Base-by-base conservation (phyloP, 352 stramenopile species). In the Phytophthora pseudosyringae region DNA sequence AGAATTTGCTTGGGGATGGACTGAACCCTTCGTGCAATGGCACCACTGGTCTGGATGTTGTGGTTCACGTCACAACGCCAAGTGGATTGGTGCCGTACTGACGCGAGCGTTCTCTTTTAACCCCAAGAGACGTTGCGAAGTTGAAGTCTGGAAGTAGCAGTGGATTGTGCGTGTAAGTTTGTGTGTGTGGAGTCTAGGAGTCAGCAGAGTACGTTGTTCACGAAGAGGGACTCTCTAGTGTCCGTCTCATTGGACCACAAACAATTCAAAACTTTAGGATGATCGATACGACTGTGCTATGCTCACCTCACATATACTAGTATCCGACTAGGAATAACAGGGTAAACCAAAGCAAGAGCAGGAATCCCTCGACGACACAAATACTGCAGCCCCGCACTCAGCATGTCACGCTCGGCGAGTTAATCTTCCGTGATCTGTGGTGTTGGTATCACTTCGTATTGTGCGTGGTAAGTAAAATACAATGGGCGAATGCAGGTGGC, bases 1-100 rank as follows among this genome's bases (percentile, higher is more conserved):
- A 50, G 15, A 51, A 53, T 38, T 44, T 53, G 12, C 4, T 56
- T 28, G 36, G 40, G 8, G 43, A 41, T 6, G 21, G 25, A n/a
- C 4, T 25, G 26, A 35, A 35, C 13, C 8, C 28, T 10, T 3
- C 35, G 36, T 18, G 13, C 9, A 38, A 50, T 57, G 33, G 28
- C 36, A 43, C 4, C 18, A 28, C 7, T 44, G 21, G n/a, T 5
- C 11, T 46, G 29, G 41, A 29, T 21, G 44, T 25, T 28, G 33
- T 35, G 10, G 16, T 36, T 49, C 35, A 33, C 8, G 35, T 51
- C 21, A 11, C 16, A 45, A n/a, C 18, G n/a, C 33, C 33, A 13
- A 31, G 4, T 28, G 18, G 44, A 48, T 11, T 35, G n/a, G 3
- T 5, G 12, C 40, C 15, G 21, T 38, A 39, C 16, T 59, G 26